phyloP scores from a whole-genome alignment of 2,329 filamentous ascomycete species.

The Epichloe aotearoae region DNA sequence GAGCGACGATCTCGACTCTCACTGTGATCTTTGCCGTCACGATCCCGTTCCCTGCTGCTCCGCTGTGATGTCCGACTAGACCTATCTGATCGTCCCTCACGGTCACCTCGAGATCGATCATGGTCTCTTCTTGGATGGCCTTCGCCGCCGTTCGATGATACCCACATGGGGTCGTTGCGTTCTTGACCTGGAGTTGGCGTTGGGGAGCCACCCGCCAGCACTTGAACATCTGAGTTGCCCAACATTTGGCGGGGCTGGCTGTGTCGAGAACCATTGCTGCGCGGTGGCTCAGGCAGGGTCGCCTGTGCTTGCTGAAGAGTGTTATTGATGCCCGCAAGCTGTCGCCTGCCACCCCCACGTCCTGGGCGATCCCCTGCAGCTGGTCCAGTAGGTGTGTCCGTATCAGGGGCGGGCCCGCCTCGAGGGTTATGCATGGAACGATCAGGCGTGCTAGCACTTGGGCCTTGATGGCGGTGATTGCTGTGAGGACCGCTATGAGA shows the following conservation, averaged over 20 bases:
- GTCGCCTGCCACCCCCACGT: constrained; percentile 31
- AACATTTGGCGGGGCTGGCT: constrained; percentile 28
- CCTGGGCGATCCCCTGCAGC: constrained; percentile 22
- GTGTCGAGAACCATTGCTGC: constrained; percentile 21
- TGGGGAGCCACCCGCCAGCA: constrained; percentile 41
- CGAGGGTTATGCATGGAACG: constrained; percentile 10
- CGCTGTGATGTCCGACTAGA: constrained; percentile 30
- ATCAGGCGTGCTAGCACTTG: constrained; percentile 14
- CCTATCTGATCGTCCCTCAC: constrained; percentile 28
- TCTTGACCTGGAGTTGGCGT: constrained; percentile 36
- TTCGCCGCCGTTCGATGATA: constrained; percentile 19
- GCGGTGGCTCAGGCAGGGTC: constrained; percentile 25
- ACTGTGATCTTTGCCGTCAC: constrained; percentile 30
- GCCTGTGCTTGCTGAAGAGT: constrained; percentile 39
- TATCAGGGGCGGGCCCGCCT: constrained; percentile 12
- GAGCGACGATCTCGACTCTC: constrained; percentile 32
- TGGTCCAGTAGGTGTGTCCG: constrained; percentile 22
- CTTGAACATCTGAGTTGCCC: constrained; percentile 42
- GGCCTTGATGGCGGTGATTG: constrained; percentile 15
- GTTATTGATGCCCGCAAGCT: constrained; percentile 47
- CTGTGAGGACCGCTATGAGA: constrained; percentile 18
- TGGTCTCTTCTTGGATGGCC: constrained; percentile 20
- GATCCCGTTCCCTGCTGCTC: constrained; percentile 37
- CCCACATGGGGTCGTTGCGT: constrained; percentile 29
- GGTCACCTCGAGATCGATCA: constrained; percentile 30